Conservation (phyloP, 331 rosid genomes). For the Rosa hybrid region DNA sequence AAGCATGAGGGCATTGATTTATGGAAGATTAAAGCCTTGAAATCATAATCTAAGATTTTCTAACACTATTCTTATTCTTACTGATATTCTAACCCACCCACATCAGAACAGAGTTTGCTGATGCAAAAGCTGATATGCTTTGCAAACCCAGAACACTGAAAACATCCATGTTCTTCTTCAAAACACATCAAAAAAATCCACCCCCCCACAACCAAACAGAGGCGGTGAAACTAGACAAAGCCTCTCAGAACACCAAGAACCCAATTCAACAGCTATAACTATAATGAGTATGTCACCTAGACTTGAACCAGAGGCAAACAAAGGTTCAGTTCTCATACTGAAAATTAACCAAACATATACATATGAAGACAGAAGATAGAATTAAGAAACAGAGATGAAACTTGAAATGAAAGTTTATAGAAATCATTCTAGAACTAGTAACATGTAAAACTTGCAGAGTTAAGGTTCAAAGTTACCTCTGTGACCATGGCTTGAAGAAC, state of each 20-base stretch:
- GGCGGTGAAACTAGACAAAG: background rate
- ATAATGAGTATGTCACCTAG: background rate
- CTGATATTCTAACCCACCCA: background rate
- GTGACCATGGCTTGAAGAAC: constrained; percentile 44
- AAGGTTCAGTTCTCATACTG: constrained; percentile 1
- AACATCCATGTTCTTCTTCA: background rate
- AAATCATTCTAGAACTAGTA: background rate
- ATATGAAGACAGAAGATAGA: background rate
- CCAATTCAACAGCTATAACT: background rate
- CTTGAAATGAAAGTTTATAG: background rate
- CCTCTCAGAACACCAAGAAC: background rate
- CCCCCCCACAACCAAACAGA: background rate
- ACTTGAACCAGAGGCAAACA: background rate
- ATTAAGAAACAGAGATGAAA: background rate
- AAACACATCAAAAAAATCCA: background rate
- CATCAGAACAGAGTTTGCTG: background rate
- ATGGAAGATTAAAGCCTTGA: background rate
- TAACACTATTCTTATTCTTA: background rate
- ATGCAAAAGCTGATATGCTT: background rate
- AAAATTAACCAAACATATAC: background rate
- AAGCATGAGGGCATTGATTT: background rate
- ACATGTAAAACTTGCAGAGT: background rate
- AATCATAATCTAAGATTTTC: background rate
- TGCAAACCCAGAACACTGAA: background rate
- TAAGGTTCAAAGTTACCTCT: constrained; percentile 43